Evolutionary conservation across 805 yeast genomes (phyloP), one percentile per base, ranked within the genome.

Genomic region (Yamadazyma akitaensis): DNA sequence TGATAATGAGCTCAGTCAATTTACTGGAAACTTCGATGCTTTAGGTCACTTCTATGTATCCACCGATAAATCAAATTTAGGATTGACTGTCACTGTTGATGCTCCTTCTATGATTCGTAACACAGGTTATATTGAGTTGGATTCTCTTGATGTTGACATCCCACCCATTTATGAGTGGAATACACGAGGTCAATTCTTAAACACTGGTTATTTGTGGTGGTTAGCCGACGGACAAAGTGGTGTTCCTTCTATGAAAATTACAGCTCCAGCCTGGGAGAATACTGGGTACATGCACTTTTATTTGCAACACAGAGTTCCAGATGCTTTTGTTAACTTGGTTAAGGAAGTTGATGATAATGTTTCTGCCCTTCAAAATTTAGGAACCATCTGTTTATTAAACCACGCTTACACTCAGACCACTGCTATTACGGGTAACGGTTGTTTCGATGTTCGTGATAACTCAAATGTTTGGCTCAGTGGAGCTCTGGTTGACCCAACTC

Each of bases 311-410:
- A 47, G 53, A 46, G 33, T 42, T 18, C 26, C 40, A 18, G 25
- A 47, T 19, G 51, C 54, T 13, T 12, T 40, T 5, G 60, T 51
- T 14, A 37, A 37, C 17, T 44, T 56, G 13, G 60, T 57, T 17
- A 40, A 41, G 26, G 42, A 41, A 11, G 17, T 14, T 13, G 31
- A 14, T 4, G 39, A 49, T 6, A 51, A 57, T 17, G 36, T 40
- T 12, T 38, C 47, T 1, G 56, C 58, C 16, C 53, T 51, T 44
- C n/a, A 45, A 42, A 43, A 62, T 40, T 32, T 42, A 17, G 66
- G 66, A 40, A 52, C 55, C 18, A 53, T 62, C 37, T 63, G 68
- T 55, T 56, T 64, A 37, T 28, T 44, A 37, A 61, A 61, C 39
- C 49, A 54, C 25, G 46, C 35, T n/a, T 60, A 48, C 43, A 11